Conservation (phyloP, 352 stramenopile genomes). For the Globisporangium orthogonon region DNA sequence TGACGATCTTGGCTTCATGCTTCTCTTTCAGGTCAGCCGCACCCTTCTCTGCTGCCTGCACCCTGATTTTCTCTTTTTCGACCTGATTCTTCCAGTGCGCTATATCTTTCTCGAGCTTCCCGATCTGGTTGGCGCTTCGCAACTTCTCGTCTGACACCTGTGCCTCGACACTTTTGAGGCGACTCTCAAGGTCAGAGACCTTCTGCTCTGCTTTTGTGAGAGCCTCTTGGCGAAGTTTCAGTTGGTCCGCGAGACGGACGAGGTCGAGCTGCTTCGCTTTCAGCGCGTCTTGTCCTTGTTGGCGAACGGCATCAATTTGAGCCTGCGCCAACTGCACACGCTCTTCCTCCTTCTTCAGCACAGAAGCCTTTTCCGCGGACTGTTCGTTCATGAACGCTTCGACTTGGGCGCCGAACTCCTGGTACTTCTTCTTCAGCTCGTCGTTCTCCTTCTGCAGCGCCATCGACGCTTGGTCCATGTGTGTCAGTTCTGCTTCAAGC, state of each 20-base stretch:
- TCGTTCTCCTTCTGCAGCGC: slow-evolving; percentile 45
- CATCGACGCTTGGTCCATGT: slow-evolving; percentile 26
- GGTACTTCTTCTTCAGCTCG: slow-evolving; percentile 53
- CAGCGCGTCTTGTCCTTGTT: slow-evolving; percentile 33
- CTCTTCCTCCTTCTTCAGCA: slow-evolving; percentile 25
- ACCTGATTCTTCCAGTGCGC: slow-evolving; percentile 30
- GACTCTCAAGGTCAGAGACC: slow-evolving; percentile 32
- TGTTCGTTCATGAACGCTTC: slow-evolving; percentile 76
- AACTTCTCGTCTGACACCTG: slow-evolving; percentile 42
- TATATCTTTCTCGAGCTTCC: slow-evolving; percentile 50
- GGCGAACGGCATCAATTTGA: slow-evolving; percentile 27
- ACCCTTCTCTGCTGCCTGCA: slow-evolving; percentile 15
- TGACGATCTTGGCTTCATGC: slow-evolving; percentile 45
- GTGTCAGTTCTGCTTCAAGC: slow-evolving; percentile 38
- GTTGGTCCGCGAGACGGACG: slow-evolving; percentile 34
- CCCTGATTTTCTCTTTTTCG: slow-evolving; percentile 50
- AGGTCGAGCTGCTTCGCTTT: slow-evolving; percentile 54
- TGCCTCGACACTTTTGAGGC: slow-evolving; percentile 18
- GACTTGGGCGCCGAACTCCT: slow-evolving; percentile 68
- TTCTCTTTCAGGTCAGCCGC: slow-evolving; percentile 28
- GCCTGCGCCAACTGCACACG: slow-evolving; percentile 26
- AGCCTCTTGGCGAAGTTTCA: slow-evolving; percentile 55
- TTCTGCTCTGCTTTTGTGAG: slow-evolving; percentile 47
- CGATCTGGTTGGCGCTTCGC: slow-evolving; percentile 24
- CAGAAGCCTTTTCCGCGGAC: slow-evolving; percentile 31